Percentiles rank a stretch among this genome's conserved stretches.
Evolutionary conservation across 108 stramenopile species (phyloP).

Genomic region (Schizochytrium sp.): DNA sequence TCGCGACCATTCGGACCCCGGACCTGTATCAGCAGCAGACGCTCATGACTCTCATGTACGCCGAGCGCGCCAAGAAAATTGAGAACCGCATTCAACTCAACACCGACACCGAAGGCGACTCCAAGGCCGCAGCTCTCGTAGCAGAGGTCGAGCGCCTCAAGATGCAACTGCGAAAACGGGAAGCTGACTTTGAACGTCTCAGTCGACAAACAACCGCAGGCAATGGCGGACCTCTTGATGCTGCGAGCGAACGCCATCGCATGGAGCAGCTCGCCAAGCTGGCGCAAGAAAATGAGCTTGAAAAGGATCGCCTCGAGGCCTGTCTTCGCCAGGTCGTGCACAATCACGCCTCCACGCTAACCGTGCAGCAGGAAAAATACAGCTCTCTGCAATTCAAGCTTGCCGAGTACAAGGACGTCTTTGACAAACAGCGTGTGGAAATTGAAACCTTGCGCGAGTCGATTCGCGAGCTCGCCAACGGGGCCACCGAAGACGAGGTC

Average conservation of each 20-base stretch:
- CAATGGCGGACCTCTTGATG: neutral
- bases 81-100: conserved; percentile 97
- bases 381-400: conserved; percentile 31
- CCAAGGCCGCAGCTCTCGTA: conserved; percentile 23
- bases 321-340: conserved; percentile 34
- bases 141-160: conserved; percentile 35
- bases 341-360: conserved; percentile 32
- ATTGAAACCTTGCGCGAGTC: conserved; percentile 23
- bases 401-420: conserved; percentile 32
- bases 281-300: conserved; percentile 29
- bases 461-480: neutral
- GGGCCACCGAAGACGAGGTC: neutral
- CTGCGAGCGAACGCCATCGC: conserved; percentile 5
- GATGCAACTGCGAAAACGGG: conserved; percentile 26
- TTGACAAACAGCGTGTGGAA: conserved; percentile 25
- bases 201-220: neutral
- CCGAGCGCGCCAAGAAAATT: conserved; percentile 98
- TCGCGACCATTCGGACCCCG: conserved; percentile 89
- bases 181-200: conserved; percentile 28
- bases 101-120: conserved; percentile 76
- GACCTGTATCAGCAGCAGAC: conserved; percentile 96
- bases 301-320: conserved; percentile 37
- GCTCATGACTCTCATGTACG: conserved; percentile 88
- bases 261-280: conserved; percentile 26
- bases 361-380: conserved; percentile 34